Conservation (phyloP, 805 yeast genomes). For the Barnettozyma sp. region DNA sequence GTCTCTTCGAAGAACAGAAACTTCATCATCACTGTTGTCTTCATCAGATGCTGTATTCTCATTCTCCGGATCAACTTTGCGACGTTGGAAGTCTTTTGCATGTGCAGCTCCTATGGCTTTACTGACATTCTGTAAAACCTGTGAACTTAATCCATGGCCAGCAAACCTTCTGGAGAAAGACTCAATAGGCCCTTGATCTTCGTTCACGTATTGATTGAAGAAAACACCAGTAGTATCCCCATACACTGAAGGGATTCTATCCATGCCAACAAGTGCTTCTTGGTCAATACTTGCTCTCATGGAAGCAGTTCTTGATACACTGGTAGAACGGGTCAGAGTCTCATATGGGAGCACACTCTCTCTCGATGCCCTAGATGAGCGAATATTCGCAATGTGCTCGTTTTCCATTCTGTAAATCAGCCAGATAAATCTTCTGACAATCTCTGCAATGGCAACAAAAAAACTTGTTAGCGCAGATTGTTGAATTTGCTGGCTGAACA, state of each 20-base stretch:
- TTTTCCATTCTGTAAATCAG: slow-evolving; percentile 89
- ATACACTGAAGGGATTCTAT: slow-evolving; percentile 2
- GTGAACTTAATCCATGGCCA: slow-evolving; percentile 15
- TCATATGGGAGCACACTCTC: slow-evolving; percentile 83
- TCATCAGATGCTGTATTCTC: slow-evolving; percentile 23
- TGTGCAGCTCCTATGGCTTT: slow-evolving; percentile 68
- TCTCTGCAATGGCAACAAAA: slow-evolving; percentile 73
- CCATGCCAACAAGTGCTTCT: slow-evolving; percentile 7
- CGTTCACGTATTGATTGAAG: background rate
- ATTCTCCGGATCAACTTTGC: slow-evolving; percentile 15
- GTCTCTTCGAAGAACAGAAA: slow-evolving; percentile 18
- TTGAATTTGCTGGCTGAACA: slow-evolving; percentile 67
- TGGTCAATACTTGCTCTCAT: slow-evolving; percentile 6
- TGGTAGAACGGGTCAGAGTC: slow-evolving; percentile 27
- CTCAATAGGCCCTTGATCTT: background rate
- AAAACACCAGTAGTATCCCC: background rate
- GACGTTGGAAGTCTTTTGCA: slow-evolving; percentile 69
- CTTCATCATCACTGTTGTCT: slow-evolving; percentile 28
- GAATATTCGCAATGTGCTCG: slow-evolving; percentile 90
- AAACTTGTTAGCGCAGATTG: slow-evolving; percentile 87
- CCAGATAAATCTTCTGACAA: slow-evolving; percentile 83
- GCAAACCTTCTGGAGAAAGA: slow-evolving; percentile 16
- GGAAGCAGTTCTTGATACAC: slow-evolving; percentile 2
- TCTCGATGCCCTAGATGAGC: slow-evolving; percentile 76
- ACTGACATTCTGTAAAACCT: slow-evolving; percentile 38